Percentiles rank a stretch among this genome's conserved stretches.
These are phyloP conservation scores for Trichophyton schoenleinii DNA, from an alignment of 2,329 filamentous ascomycete genomes.

Conservation along the genomic window DNA sequence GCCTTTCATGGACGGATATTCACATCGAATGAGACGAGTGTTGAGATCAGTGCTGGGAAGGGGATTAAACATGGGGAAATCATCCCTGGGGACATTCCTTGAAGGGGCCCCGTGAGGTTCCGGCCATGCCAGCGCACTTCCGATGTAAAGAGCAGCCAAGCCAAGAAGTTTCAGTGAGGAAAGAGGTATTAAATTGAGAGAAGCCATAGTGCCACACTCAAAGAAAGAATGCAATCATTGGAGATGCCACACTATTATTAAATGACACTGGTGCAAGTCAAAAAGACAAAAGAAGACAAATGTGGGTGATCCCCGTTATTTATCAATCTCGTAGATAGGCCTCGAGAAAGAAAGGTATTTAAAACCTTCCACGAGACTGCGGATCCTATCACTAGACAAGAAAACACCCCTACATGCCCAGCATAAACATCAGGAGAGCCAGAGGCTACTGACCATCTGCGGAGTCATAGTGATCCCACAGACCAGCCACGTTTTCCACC, in stretches of 20 bases:
- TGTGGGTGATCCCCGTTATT: not conserved
- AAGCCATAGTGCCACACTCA: not conserved
- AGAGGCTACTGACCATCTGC: not conserved
- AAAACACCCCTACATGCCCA: not conserved
- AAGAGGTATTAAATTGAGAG: not conserved
- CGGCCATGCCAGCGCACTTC: not conserved
- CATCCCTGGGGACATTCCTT: not conserved
- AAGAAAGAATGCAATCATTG: not conserved
- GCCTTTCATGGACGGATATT: constrained; percentile 10
- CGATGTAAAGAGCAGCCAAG: not conserved
- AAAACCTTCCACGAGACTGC: constrained; percentile 1
- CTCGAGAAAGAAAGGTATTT: not conserved
- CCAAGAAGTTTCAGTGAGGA: not conserved
- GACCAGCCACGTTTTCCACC: not conserved
- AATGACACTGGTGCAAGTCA: not conserved
- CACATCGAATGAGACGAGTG: constrained; percentile 8
- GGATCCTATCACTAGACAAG: not conserved
- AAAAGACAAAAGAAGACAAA: no score
- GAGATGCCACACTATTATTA: no score
- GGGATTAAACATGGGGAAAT: constrained; percentile 4
- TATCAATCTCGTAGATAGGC: not conserved
- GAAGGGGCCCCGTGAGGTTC: not conserved
- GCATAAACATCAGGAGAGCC: not conserved
- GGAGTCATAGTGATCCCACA: not conserved
- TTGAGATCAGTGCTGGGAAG: constrained; percentile 8